Evolutionary conservation across 2,329 filamentous ascomycete genomes (phyloP), one percentile per base, ranked within the genome.

Genomic region (Sclerotinia sclerotiorum): DNA sequence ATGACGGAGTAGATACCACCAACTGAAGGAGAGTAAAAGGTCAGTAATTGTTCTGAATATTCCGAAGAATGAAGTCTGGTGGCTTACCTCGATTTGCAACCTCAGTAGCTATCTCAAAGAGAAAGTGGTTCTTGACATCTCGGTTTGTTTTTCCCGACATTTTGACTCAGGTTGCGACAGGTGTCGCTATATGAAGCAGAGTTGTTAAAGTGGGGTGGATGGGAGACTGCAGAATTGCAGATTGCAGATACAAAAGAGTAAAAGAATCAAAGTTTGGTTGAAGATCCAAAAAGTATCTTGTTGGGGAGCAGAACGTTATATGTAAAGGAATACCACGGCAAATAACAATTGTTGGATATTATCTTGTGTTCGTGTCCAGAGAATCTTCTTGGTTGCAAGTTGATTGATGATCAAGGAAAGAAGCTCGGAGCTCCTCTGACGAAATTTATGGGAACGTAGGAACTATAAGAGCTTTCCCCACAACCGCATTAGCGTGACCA

Each of bases 1-100:
- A 99, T 89, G 73, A 99, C 95, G 21, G 94, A 98, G 84, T 99
- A 99, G 82, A 99, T 99, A 76, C 95, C 95, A 78, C 95, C 95
- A 71, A 99, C 95, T 96, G 54, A 48, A 29, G 8, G 39, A 35
- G 2, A 62, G 44, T 5, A 24, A 32, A 35, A 35, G 19, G 46
- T 62, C 15, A 62, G 29, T 51, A 19, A 5, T 13, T 24, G 4
- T 62, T 51, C 13, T 4, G 11, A n/a, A 19, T 3, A 13, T 39
- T 13, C 6, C 19, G n/a, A 27, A 29, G 79, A 15, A 46, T 13
- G n/a, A 39, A 39, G 29, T 7, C 2, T 39, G 3, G 3, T 29
- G 27, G 2, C 84, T 74, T 85, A 94, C 92, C 92, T 86, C 95
- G 88, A 84, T 98, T 97, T 71, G 95, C 95, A 75, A 98, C 95